phyloP scores from a whole-genome alignment of 148 eudicot genomes.

The Nepenthes gracilis region DNA sequence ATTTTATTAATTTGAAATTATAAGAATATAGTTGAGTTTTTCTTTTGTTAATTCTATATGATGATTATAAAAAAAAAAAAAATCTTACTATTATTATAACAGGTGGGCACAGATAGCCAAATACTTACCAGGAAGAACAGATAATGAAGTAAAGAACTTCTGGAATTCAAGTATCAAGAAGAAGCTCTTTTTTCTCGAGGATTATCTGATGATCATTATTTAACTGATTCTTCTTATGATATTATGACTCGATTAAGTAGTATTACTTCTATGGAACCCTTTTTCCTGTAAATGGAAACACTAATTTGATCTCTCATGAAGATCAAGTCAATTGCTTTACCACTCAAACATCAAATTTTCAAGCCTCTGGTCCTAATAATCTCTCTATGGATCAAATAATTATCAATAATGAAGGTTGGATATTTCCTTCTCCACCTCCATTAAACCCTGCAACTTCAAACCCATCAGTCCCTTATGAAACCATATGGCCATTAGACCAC shows the following conservation, averaged over 20 bases:
- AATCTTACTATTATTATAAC: background rate
- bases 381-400: background rate
- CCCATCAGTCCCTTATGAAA: background rate
- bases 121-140: slow-evolving; percentile 1
- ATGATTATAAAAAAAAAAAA: too few relatives aligned
- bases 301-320: background rate
- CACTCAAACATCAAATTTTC: background rate
- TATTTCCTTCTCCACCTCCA: background rate
- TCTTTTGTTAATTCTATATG: too few relatives aligned
- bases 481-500: background rate
- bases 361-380: background rate
- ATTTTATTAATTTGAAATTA: too few relatives aligned
- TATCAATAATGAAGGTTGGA: background rate
- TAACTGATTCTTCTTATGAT: background rate
- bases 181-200: background rate
- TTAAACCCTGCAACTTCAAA: background rate
- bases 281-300: background rate
- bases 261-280: background rate
- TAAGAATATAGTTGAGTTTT: too few relatives aligned
- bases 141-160: background rate
- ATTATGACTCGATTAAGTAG: background rate
- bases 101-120: slow-evolving; percentile 1
- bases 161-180: slow-evolving; percentile 1
- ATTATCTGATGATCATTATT: background rate
- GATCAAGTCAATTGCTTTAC: background rate